These are phyloP conservation scores for Trichosporon sp. DNA, from an alignment of 1,284 basidiomycete genomes.

Conservation along the genomic window DNA sequence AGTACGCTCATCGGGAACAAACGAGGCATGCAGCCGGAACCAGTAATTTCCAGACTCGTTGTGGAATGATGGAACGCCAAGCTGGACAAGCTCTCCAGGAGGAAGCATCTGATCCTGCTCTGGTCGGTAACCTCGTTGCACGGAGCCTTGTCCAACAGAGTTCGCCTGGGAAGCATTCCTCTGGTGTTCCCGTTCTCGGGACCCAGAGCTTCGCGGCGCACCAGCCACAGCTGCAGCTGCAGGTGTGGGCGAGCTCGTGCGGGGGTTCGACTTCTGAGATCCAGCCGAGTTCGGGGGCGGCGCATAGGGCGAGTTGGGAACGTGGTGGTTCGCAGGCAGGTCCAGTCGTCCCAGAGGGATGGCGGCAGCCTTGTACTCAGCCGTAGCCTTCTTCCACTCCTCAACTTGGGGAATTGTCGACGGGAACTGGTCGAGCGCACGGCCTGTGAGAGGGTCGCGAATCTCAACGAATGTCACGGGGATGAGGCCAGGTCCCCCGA, in stretches of 20 bases:
- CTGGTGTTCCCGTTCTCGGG: slow-evolving; percentile 20
- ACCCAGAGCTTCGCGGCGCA: not conserved
- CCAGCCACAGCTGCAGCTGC: not conserved
- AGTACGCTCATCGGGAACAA: slow-evolving; percentile 72
- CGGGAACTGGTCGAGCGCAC: slow-evolving; percentile 69
- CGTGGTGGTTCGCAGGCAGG: slow-evolving; percentile 58
- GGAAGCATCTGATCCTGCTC: slow-evolving; percentile 61
- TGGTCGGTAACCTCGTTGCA: slow-evolving; percentile 40
- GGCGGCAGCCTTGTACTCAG: slow-evolving; percentile 92
- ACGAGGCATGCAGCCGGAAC: slow-evolving; percentile 91
- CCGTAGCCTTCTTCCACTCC: slow-evolving; percentile 95
- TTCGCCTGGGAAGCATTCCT: slow-evolving; percentile 24
- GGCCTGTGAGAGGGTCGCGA: slow-evolving; percentile 83
- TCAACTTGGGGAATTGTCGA: slow-evolving; percentile 87
- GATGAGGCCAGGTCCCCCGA: slow-evolving; percentile 94
- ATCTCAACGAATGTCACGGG: slow-evolving; percentile 96
- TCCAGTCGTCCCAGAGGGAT: slow-evolving; percentile 93
- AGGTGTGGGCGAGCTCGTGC: slow-evolving; percentile 17
- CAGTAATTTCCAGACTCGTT: slow-evolving; percentile 94
- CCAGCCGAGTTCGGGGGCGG: slow-evolving; percentile 26
- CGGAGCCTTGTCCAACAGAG: slow-evolving; percentile 24
- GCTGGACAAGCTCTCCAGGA: slow-evolving; percentile 79
- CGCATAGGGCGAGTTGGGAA: slow-evolving; percentile 51
- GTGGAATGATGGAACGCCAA: slow-evolving; percentile 95
- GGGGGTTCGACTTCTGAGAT: slow-evolving; percentile 13